A percentile compares a stretch with the other conserved stretches of the same genome.
Evolutionary conservation across 805 yeast species (phyloP).

Genomic region (Candida mattraensis): DNA sequence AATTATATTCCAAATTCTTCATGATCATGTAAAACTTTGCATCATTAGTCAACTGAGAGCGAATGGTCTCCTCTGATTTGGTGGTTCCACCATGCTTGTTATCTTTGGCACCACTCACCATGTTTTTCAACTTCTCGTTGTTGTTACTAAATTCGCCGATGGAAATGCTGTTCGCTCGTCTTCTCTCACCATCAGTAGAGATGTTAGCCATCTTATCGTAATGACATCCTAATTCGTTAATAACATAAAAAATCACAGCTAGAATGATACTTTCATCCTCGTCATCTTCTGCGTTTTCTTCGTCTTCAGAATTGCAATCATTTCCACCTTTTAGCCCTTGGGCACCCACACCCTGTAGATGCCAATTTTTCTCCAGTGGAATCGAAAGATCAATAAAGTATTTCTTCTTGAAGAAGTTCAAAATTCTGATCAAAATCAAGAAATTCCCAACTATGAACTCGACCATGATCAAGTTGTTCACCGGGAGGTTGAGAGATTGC

Average conservation of each 20-base stretch:
- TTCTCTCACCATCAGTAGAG: conserved; percentile 9
- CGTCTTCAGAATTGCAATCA: conserved; percentile 18
- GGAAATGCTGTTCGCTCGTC: conserved; percentile 27
- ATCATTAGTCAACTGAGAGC: conserved; percentile 25
- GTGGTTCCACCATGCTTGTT: conserved; percentile 8
- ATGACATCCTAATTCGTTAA: conserved; percentile 29
- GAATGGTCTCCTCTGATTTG: conserved; percentile 21
- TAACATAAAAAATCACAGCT: conserved; percentile 29
- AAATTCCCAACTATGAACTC: conserved; percentile 47
- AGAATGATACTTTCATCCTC: conserved; percentile 31
- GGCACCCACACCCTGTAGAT: conserved; percentile 7
- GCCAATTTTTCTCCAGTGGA: conserved; percentile 25
- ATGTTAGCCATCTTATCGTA: conserved; percentile 6
- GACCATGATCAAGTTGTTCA: conserved; percentile 35
- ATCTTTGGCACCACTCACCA: conserved; percentile 13
- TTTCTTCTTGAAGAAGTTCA: conserved; percentile 34
- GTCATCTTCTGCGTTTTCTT: conserved; percentile 17
- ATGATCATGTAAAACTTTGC: conserved; percentile 23
- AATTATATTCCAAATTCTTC: conserved; percentile 28
- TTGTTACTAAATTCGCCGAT: conserved; percentile 31
- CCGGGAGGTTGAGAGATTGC: conserved; percentile 32
- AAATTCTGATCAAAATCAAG: conserved; percentile 42
- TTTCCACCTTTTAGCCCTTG: conserved; percentile 1
- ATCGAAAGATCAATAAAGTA: conserved; percentile 24
- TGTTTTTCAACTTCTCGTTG: conserved; percentile 25